Evolutionary conservation across 2,329 filamentous ascomycete genomes (phyloP).

Genomic region (Chaetoscypha palmicola): DNA sequence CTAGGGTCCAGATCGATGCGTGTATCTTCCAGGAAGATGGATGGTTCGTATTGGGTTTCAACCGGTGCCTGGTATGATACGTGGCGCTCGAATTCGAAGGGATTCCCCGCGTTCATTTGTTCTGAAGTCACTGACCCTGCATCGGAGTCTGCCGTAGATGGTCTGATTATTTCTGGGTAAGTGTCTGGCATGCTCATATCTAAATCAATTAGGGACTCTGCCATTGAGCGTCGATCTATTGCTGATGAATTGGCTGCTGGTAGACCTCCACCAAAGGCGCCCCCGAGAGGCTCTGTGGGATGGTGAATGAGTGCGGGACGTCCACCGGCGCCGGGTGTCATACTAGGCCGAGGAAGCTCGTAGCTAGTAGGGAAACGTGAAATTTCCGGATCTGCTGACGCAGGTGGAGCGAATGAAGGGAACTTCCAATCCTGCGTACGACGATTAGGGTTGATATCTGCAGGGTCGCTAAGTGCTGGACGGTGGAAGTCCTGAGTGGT

Average conservation of each 20-base stretch:
- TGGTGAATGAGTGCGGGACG: conserved; percentile 44
- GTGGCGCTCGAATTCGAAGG: conserved; percentile 58
- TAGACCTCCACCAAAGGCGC: conserved; percentile 20
- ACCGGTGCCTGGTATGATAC: conserved; percentile 45
- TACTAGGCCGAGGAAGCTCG: conserved; percentile 20
- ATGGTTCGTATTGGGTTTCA: conserved; percentile 18
- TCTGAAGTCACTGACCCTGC: conserved; percentile 45
- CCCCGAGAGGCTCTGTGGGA: conserved; percentile 42
- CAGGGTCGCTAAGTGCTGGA: conserved; percentile 51
- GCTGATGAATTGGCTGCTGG: conserved; percentile 8
- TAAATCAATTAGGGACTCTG: conserved; percentile 41
- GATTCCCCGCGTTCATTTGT: conserved; percentile 47
- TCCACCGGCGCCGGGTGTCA: conserved; percentile 28
- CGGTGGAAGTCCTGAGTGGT: conserved; percentile 37
- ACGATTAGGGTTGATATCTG: conserved; percentile 45
- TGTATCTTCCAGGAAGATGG: conserved; percentile 54
- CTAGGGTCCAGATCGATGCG: not conserved
- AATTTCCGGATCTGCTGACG: conserved; percentile 46
- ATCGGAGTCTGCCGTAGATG: conserved; percentile 29
- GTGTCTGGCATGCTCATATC: conserved; percentile 47
- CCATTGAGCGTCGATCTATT: conserved; percentile 23
- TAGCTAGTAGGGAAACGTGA: conserved; percentile 41
- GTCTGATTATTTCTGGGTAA: conserved; percentile 19
- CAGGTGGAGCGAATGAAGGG: conserved; percentile 45
- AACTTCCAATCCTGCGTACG: conserved; percentile 53